Percentiles rank a stretch among this genome's conserved stretches.
Evolutionary conservation across 352 stramenopile genomes (phyloP).

Genomic region (Globisporangium takayamanum): DNA sequence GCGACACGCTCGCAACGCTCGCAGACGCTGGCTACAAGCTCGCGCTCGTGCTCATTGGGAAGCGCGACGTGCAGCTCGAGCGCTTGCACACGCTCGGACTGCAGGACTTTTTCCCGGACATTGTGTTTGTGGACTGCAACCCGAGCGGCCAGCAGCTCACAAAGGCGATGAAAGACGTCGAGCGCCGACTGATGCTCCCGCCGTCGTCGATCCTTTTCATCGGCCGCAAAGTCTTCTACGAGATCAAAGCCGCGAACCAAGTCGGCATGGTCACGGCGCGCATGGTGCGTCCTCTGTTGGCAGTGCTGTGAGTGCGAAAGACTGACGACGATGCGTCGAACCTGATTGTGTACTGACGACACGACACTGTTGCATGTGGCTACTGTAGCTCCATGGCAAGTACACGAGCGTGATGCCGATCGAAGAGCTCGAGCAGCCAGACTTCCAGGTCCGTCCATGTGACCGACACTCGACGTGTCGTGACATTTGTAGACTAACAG

Average conservation of each 20-base stretch:
- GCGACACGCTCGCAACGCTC: constrained; percentile 49
- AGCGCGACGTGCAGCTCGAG: constrained; percentile 65
- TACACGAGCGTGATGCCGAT: constrained; percentile 83
- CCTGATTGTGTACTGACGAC: not conserved
- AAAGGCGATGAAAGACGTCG: constrained; percentile 69
- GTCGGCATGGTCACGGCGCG: constrained; percentile 71
- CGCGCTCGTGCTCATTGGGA: constrained; percentile 69
- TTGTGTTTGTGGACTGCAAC: constrained; percentile 64
- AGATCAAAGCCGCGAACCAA: constrained; percentile 82
- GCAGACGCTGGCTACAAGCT: constrained; percentile 48
- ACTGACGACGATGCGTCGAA: not conserved
- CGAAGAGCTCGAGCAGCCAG: constrained; percentile 71
- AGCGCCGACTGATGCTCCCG: constrained; percentile 48
- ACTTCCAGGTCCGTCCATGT: constrained; percentile 50
- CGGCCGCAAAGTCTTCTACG: constrained; percentile 79
- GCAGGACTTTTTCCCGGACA: constrained; percentile 54
- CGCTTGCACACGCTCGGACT: constrained; percentile 62
- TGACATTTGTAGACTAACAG: not conserved
- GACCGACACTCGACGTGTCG: not conserved
- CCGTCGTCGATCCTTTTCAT: constrained; percentile 78
- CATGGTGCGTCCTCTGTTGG: constrained; percentile 32
- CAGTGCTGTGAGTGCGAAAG: not conserved
- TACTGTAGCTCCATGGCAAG: constrained; percentile 64
- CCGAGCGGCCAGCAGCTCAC: constrained; percentile 53
- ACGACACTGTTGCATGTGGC: not conserved